Evolutionary conservation across 2,329 filamentous ascomycete genomes (phyloP).

Genomic region (Knufia fluminis): DNA sequence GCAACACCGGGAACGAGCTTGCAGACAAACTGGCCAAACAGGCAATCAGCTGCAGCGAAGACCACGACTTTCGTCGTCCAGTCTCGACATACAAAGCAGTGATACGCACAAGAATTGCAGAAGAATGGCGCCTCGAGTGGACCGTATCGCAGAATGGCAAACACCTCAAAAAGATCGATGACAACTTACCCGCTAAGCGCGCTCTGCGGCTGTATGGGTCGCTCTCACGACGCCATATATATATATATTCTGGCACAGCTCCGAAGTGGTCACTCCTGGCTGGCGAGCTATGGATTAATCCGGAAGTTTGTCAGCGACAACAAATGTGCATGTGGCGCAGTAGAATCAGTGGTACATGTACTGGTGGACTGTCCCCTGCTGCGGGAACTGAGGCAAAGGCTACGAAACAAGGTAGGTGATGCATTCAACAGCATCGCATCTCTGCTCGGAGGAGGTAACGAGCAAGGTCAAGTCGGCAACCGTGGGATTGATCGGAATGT

Average conservation of each 20-base stretch:
- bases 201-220: slow-evolving; percentile 12
- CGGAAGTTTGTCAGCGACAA: slow-evolving; percentile 10
- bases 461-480: slow-evolving; percentile 12
- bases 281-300: slow-evolving; percentile 14
- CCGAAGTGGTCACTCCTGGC: slow-evolving; percentile 20
- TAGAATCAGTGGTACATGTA: slow-evolving; percentile 20
- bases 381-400: slow-evolving; percentile 2
- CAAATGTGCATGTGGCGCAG: slow-evolving; percentile 19
- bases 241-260: slow-evolving; percentile 19
- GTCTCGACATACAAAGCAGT: background rate
- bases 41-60: slow-evolving; percentile 3
- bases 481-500: slow-evolving; percentile 7
- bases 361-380: slow-evolving; percentile 23
- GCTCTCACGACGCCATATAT: slow-evolving; percentile 16
- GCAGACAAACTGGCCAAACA: slow-evolving; percentile 13
- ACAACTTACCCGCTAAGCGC: slow-evolving; percentile 7
- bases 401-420: slow-evolving; percentile 15
- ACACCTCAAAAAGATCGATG: slow-evolving; percentile 10
- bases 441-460: slow-evolving; percentile 22
- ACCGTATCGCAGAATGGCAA: background rate
- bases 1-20: slow-evolving; percentile 9
- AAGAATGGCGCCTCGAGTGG: background rate
- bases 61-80: background rate
- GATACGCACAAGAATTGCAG: background rate
- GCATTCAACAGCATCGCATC: slow-evolving; percentile 21